Evolutionary conservation across 1,139 yeast species (phyloP).

Genomic region (Kurtzmaniella quercitrusa): DNA sequence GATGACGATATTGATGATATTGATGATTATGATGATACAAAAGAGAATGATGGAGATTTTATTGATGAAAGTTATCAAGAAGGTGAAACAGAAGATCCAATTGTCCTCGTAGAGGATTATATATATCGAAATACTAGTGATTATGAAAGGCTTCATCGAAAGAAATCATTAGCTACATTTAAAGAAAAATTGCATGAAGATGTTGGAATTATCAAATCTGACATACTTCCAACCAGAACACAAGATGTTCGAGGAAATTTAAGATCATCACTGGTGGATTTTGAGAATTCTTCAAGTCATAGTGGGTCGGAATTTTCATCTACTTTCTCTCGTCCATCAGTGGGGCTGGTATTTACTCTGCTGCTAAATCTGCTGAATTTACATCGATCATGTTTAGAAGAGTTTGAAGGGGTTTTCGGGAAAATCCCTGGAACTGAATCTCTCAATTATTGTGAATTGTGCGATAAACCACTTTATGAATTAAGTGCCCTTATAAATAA

Average conservation of each 20-base stretch:
- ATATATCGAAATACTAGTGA: constrained; percentile 14
- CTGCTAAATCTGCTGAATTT: constrained; percentile 2
- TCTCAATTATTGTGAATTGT: constrained; percentile 57
- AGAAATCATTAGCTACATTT: constrained; percentile 37
- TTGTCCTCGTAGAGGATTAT: constrained; percentile 50
- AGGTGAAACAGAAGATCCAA: constrained; percentile 40
- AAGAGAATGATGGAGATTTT: constrained; percentile 2
- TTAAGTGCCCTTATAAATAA: constrained; percentile 44
- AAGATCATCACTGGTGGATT: not conserved
- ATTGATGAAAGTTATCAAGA: constrained; percentile 11
- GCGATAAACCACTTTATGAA: constrained; percentile 66
- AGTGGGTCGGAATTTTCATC: not conserved
- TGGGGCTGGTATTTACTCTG: constrained; percentile 1
- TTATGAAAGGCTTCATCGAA: constrained; percentile 14
- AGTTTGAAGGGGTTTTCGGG: constrained; percentile 39
- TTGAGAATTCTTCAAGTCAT: not conserved
- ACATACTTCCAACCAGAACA: not conserved
- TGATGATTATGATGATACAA: not conserved
- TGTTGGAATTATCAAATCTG: not conserved
- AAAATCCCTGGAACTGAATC: constrained; percentile 36
- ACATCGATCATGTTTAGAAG: constrained; percentile 14
- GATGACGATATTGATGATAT: constrained; percentile 13
- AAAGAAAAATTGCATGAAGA: constrained; percentile 13
- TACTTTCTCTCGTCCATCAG: not conserved
- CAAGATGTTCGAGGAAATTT: not conserved